Evolutionary conservation across 1,284 basidiomycete species (phyloP).

Genomic region (Sporisorium scitamineum): DNA sequence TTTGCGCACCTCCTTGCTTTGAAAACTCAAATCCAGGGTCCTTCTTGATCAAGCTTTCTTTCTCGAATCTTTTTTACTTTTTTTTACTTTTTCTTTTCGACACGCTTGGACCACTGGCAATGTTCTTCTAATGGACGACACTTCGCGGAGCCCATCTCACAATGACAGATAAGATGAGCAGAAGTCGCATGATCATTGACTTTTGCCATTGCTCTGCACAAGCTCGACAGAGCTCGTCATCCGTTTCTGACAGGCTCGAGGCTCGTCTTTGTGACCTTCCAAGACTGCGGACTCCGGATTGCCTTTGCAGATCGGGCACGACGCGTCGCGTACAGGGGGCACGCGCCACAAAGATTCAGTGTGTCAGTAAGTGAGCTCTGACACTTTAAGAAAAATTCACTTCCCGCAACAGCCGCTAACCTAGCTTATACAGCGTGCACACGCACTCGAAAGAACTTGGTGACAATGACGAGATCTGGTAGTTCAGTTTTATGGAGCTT

Average conservation of each 20-base stretch:
- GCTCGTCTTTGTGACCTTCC: background rate
- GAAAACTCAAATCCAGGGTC: constrained; percentile 6
- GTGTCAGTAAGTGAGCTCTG: constrained; percentile 5
- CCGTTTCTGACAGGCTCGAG: background rate
- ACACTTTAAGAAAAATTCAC: background rate
- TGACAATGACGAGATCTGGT: background rate
- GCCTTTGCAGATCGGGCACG: constrained; percentile 2
- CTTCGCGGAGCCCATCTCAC: background rate
- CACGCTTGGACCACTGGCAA: constrained; percentile 5
- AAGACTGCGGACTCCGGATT: background rate
- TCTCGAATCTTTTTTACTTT: constrained; percentile 1
- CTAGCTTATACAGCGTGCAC: too few species aligned
- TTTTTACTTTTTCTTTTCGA: background rate
- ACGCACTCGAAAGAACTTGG: background rate
- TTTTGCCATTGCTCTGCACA: background rate
- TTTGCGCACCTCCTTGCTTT: constrained; percentile 10
- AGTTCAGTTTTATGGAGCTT: background rate
- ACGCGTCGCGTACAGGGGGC: constrained; percentile 39
- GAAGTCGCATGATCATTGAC: background rate
- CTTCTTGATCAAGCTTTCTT: background rate
- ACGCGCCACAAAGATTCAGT: background rate
- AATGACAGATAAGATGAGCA: background rate
- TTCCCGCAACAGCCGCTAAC: too few species aligned
- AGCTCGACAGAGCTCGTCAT: background rate
- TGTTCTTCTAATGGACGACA: background rate